These are phyloP conservation scores for Carex sylvatica DNA, from an alignment of 202 grass and related monocot species.

Conservation along the genomic window DNA sequence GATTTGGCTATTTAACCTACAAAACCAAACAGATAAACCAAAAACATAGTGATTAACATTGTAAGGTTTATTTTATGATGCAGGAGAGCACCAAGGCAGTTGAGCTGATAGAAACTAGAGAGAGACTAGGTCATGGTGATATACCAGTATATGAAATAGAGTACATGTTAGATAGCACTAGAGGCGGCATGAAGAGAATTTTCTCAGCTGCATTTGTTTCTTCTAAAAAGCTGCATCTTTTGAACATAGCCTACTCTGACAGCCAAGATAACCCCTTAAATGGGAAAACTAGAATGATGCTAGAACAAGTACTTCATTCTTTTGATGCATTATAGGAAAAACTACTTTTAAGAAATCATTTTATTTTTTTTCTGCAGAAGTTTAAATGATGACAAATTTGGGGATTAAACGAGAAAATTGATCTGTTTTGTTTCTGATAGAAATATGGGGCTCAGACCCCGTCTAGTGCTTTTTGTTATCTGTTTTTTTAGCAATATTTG, in stretches of 20 bases:
- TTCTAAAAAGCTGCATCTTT: slow-evolving; percentile 76
- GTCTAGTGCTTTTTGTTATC: not conserved
- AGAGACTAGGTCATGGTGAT: slow-evolving; percentile 56
- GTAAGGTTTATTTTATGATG: slow-evolving; percentile 8
- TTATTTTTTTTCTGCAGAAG: not conserved
- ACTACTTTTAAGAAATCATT: not conserved
- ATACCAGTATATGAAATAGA: slow-evolving; percentile 78
- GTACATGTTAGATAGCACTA: slow-evolving; percentile 71
- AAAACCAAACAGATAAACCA: not conserved
- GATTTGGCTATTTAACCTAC: not conserved
- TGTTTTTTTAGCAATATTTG: not conserved
- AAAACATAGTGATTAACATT: not conserved
- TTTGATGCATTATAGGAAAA: slow-evolving; percentile 63
- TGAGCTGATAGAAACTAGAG: slow-evolving; percentile 49
- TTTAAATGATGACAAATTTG: not conserved
- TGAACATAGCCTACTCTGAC: slow-evolving; percentile 77
- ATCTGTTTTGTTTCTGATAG: not conserved
- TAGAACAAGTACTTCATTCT: slow-evolving; percentile 86
- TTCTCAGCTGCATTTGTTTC: slow-evolving; percentile 81
- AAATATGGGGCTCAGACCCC: not conserved
- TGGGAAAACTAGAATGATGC: slow-evolving; percentile 45
- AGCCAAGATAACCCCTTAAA: slow-evolving; percentile 60
- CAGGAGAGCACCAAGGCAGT: slow-evolving; percentile 83
- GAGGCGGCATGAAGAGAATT: slow-evolving; percentile 87
- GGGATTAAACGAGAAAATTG: not conserved